A percentile compares a stretch with the other conserved stretches of the same genome.
Evolutionary conservation across 75 land plant species (phyloP).

Genomic region (Cupressus sempervirens): DNA sequence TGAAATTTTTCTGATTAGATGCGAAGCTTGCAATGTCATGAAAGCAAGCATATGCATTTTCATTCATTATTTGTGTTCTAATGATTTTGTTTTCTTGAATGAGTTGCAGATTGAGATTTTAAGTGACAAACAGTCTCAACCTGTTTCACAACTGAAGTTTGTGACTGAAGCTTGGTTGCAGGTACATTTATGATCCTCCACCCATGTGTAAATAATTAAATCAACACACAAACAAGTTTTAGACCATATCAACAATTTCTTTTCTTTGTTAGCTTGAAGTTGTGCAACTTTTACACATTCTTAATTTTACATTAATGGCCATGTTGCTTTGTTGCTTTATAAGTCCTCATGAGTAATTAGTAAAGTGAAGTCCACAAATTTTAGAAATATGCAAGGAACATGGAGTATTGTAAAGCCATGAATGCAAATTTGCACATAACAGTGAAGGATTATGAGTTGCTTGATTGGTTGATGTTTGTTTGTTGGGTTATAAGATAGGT

Average conservation of each 20-base stretch:
- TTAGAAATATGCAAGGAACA: not conserved
- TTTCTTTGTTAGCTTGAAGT: not conserved
- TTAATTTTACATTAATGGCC: not conserved
- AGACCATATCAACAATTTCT: not conserved
- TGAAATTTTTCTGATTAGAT: not conserved
- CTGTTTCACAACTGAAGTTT: conserved; percentile 93
- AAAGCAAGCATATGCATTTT: not conserved
- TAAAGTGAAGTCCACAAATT: not conserved
- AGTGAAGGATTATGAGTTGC: not conserved
- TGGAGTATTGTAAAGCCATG: not conserved
- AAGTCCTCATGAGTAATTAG: not conserved
- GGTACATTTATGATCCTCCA: conserved; percentile 29
- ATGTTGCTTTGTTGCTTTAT: not conserved
- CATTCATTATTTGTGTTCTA: not conserved
- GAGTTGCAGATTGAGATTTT: conserved; percentile 78
- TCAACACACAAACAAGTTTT: not conserved
- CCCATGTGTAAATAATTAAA: not conserved
- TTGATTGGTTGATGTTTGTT: not conserved
- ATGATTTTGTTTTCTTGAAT: not conserved
- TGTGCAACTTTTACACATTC: not conserved
- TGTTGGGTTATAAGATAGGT: not conserved
- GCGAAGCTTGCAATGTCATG: not conserved
- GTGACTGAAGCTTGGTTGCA: conserved; percentile 95
- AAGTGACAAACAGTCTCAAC: conserved; percentile 82
- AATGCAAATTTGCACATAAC: not conserved